Evolutionary conservation across 495 filamentous ascomycete genomes (phyloP).

Genomic region (Penicillium desertorum): DNA sequence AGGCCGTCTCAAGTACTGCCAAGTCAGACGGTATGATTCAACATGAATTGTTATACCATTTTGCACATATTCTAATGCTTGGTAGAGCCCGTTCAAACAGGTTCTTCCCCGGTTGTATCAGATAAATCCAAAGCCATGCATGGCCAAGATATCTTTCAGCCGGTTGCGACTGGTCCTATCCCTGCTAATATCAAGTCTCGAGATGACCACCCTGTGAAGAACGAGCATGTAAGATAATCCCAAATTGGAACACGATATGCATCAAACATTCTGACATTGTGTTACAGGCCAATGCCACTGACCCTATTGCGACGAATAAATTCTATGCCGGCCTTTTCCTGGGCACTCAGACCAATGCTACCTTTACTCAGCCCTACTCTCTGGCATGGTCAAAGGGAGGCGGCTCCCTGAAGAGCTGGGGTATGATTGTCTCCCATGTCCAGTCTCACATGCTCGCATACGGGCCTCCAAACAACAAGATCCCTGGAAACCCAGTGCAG

Average conservation of each 20-base stretch:
- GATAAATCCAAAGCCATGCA: constrained; percentile 25
- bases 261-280: constrained; percentile 15
- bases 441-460: constrained; percentile 64
- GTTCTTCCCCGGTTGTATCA: not conserved
- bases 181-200: constrained; percentile 52
- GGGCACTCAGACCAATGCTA: constrained; percentile 64
- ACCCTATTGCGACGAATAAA: constrained; percentile 78
- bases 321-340: constrained; percentile 92
- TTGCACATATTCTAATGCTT: constrained; percentile 6
- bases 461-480: constrained; percentile 48
- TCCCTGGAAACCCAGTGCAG: constrained; percentile 57
- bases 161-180: constrained; percentile 61
- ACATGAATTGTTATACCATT: not conserved
- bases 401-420: constrained; percentile 68
- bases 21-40: not conserved
- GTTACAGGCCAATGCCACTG: constrained; percentile 37
- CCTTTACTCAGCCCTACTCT: constrained; percentile 86
- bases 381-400: constrained; percentile 72
- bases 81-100: constrained; percentile 8
- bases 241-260: constrained; percentile 8
- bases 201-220: constrained; percentile 53
- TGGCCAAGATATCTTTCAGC: constrained; percentile 51
- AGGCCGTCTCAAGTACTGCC: not conserved
- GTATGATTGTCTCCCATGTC: constrained; percentile 71
- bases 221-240: constrained; percentile 41